A percentile compares a stretch with the other conserved stretches of the same genome.
phyloP scores from a whole-genome alignment of 306 rosid species.

The Bauhinia variegata region DNA sequence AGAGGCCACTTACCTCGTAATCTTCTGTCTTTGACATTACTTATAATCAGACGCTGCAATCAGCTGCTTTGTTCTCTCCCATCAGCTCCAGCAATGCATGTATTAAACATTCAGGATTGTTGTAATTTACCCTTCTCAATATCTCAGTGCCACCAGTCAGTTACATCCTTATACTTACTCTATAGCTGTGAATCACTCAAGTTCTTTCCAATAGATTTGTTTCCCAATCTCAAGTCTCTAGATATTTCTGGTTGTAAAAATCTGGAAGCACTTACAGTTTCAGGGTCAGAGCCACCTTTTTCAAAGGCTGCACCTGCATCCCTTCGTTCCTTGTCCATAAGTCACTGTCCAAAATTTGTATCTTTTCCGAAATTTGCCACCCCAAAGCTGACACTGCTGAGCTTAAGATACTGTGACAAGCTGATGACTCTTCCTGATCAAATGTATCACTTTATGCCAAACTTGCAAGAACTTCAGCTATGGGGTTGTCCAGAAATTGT shows the following conservation, averaged over 20 bases:
- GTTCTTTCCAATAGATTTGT: constrained; percentile 37
- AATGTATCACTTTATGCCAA: constrained; percentile 41
- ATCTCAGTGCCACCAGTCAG: constrained; percentile 13
- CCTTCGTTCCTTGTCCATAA: constrained; percentile 33
- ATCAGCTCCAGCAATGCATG: constrained; percentile 7
- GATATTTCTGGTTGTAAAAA: constrained; percentile 35
- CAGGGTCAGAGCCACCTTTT: constrained; percentile 15
- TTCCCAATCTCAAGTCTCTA: constrained; percentile 43
- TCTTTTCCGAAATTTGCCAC: constrained; percentile 39
- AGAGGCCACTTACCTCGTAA: constrained; percentile 34
- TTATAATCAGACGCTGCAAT: constrained; percentile 34
- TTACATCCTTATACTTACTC: constrained; percentile 30
- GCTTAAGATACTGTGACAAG: constrained; percentile 33
- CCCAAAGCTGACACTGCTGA: constrained; percentile 36
- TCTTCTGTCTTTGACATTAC: constrained; percentile 47
- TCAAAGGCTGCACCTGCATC: constrained; percentile 5
- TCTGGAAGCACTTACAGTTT: constrained; percentile 37
- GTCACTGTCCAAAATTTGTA: constrained; percentile 36
- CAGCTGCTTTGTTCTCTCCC: constrained; percentile 40
- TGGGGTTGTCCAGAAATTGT: constrained; percentile 41
- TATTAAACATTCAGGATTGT: constrained; percentile 34
- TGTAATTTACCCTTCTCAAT: constrained; percentile 26
- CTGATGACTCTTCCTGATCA: constrained; percentile 46
- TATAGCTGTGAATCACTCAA: constrained; percentile 42
- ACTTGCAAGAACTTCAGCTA: constrained; percentile 34